Evolutionary conservation across 2,329 filamentous ascomycete genomes (phyloP).

Genomic region (Blumeria graminis): DNA sequence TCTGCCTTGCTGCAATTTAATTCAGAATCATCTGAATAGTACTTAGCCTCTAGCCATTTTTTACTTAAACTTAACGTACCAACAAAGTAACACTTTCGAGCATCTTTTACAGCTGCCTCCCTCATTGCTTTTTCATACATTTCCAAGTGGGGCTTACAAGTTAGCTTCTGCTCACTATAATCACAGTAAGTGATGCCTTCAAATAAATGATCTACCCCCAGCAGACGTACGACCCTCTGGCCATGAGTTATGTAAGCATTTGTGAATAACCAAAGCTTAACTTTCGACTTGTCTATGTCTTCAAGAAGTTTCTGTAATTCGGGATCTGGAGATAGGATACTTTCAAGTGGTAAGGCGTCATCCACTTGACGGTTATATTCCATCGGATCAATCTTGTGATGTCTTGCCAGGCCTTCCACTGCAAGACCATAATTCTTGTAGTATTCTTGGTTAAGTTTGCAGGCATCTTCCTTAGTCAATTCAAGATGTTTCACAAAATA

Average conservation of each 20-base stretch:
- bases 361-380: slow-evolving; percentile 91
- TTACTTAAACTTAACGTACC: slow-evolving; percentile 29
- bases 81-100: slow-evolving; percentile 71
- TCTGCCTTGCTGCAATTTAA: slow-evolving; percentile 58
- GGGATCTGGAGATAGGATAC: slow-evolving; percentile 56
- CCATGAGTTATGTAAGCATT: slow-evolving; percentile 88
- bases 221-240: slow-evolving; percentile 52
- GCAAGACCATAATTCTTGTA: slow-evolving; percentile 94
- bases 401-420: slow-evolving; percentile 77
- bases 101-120: slow-evolving; percentile 46
- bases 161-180: slow-evolving; percentile 45
- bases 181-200: slow-evolving; percentile 92
- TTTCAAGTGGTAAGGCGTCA: slow-evolving; percentile 72
- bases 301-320: slow-evolving; percentile 51
- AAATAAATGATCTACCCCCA: slow-evolving; percentile 71
- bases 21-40: slow-evolving; percentile 51
- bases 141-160: slow-evolving; percentile 66
- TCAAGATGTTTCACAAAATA: slow-evolving; percentile 39
- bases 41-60: neutral
- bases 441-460: slow-evolving; percentile 68
- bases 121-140: slow-evolving; percentile 81
- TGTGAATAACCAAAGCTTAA: slow-evolving; percentile 82
- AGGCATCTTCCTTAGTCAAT: slow-evolving; percentile 54
- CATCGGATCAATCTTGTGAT: slow-evolving; percentile 85
- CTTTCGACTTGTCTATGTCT: slow-evolving; percentile 62